phyloP scores from a whole-genome alignment of 345 rosid species.

The Eucalyptus fibrosa region DNA sequence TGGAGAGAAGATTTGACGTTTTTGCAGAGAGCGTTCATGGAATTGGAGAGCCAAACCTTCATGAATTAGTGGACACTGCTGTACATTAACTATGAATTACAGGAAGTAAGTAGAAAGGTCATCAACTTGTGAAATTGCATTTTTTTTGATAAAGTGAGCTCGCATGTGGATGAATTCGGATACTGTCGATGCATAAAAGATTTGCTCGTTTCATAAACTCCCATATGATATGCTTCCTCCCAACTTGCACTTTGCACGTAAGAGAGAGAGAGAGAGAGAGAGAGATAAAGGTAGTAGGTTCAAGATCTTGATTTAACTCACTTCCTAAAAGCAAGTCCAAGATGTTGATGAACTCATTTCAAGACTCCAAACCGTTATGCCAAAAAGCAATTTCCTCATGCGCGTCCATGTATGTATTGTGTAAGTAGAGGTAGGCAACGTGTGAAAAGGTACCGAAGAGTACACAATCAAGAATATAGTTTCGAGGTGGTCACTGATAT shows the following conservation, averaged over 20 bases:
- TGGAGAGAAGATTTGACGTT: not conserved
- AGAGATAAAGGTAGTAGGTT: not conserved
- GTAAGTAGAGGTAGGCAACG: not conserved
- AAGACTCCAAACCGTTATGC: not conserved
- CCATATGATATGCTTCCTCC: not conserved
- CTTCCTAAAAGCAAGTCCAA: not conserved
- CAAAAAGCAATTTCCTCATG: not conserved
- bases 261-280: too few relatives aligned
- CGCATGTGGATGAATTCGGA: not conserved
- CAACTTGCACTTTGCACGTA: not conserved
- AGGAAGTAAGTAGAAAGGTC: not conserved
- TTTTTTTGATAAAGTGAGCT: not conserved
- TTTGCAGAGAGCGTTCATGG: not conserved
- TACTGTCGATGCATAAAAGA: not conserved
- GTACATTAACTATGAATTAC: not conserved
- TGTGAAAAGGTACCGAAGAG: not conserved
- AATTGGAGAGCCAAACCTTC: not conserved
- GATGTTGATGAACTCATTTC: not conserved
- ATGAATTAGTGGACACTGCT: not conserved
- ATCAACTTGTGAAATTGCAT: not conserved
- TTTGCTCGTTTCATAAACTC: not conserved
- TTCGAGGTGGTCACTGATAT: not conserved
- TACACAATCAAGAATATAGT: not conserved
- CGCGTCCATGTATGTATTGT: not conserved
- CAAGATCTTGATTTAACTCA: not conserved